Conservation (phyloP, 1,284 basidiomycete species). For the Apiotrichum sp. region DNA sequence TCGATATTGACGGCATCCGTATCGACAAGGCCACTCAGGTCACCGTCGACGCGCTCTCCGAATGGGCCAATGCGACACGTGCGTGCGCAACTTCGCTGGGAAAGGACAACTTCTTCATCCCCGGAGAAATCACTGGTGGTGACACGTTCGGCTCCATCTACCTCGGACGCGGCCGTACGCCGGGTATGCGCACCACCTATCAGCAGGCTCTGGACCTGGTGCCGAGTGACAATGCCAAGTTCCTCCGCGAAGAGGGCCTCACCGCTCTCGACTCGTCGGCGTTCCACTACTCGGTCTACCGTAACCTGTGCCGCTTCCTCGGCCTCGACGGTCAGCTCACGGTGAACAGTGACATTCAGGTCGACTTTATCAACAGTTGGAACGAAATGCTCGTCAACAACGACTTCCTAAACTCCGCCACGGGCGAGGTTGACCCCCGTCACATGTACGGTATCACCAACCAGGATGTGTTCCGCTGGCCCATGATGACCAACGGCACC, state of each 20-base stretch:
- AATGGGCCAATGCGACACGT: slow-evolving; percentile 67
- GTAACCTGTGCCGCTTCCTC: slow-evolving; percentile 70
- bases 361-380: slow-evolving; percentile 79
- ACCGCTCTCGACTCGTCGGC: slow-evolving; percentile 69
- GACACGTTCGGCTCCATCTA: slow-evolving; percentile 82
- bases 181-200: slow-evolving; percentile 56
- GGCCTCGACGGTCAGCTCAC: slow-evolving; percentile 88
- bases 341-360: slow-evolving; percentile 72
- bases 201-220: slow-evolving; percentile 57
- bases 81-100: slow-evolving; percentile 62
- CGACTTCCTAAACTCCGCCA: slow-evolving; percentile 71
- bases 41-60: slow-evolving; percentile 68
- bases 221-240: slow-evolving; percentile 60
- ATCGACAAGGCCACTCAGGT: slow-evolving; percentile 90
- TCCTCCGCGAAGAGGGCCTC: slow-evolving; percentile 61
- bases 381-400: slow-evolving; percentile 80
- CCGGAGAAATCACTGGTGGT: slow-evolving; percentile 90
- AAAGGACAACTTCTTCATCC: slow-evolving; percentile 81
- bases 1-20: slow-evolving; percentile 86
- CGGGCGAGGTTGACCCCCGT: slow-evolving; percentile 64
- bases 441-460: slow-evolving; percentile 87
- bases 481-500: slow-evolving; percentile 72
- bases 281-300: slow-evolving; percentile 89
- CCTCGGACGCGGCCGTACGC: slow-evolving; percentile 77
- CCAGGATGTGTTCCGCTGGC: slow-evolving; percentile 90